These are phyloP conservation scores for Peribolospora kevripleyi DNA, from an alignment of 768 basidiomycete genomes.

Conservation along the genomic window DNA sequence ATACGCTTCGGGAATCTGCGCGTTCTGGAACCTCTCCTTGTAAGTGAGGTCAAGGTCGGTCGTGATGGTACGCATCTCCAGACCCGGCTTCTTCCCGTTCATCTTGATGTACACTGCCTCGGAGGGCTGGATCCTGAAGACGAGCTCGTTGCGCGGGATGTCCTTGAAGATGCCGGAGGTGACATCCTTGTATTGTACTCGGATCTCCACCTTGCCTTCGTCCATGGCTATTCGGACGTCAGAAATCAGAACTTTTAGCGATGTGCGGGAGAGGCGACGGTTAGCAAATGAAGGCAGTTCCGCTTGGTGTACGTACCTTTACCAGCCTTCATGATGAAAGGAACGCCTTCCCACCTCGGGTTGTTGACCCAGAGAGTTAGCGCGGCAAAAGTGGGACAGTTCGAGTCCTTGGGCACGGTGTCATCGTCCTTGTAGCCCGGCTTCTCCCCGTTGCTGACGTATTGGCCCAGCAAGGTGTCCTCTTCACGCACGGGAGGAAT, in stretches of 20 bases:
- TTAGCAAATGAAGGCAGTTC: conserved; percentile 5
- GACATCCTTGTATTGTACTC: conserved; percentile 94
- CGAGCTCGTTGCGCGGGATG: conserved; percentile 86
- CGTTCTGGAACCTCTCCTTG: conserved; percentile 74
- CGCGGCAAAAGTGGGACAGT: conserved; percentile 85
- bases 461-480: conserved; percentile 84
- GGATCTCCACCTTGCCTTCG: conserved; percentile 95
- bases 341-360: conserved; percentile 94
- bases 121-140: conserved; percentile 84
- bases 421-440: conserved; percentile 98
- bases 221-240: conserved; percentile 44
- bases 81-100: conserved; percentile 81
- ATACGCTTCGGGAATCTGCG: conserved; percentile 87
- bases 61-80: conserved; percentile 68
- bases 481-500: conserved; percentile 55
- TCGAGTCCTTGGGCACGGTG: conserved; percentile 73
- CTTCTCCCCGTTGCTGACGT: conserved; percentile 56
- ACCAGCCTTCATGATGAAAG: conserved; percentile 92
- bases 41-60: conserved; percentile 98
- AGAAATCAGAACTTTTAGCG: not conserved
- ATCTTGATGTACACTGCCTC: conserved; percentile 94
- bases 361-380: conserved; percentile 77
- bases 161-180: conserved; percentile 91
- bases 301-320: conserved; percentile 39
- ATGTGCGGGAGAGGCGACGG: not conserved